Conservation (phyloP, 2,329 filamentous ascomycete genomes). For the Stagonosporopsis vannaccii region DNA sequence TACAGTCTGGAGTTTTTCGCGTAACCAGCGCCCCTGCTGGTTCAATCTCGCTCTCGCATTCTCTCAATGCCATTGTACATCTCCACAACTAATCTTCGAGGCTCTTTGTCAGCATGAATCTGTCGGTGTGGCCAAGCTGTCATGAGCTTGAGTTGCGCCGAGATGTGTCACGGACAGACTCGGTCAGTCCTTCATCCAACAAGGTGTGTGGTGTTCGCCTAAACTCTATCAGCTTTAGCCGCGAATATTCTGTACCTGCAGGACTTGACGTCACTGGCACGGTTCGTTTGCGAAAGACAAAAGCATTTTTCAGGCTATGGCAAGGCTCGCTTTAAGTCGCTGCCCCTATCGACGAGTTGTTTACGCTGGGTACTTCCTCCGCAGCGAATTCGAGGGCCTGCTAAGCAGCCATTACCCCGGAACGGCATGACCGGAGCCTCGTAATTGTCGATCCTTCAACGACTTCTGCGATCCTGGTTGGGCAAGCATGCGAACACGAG, state of each 20-base stretch:
- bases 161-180: background rate
- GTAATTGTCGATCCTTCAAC: slow-evolving; percentile 9
- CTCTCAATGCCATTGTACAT: background rate
- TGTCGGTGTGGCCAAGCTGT: background rate
- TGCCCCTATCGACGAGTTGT: background rate
- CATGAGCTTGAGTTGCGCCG: background rate
- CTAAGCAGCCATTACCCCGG: slow-evolving; percentile 5
- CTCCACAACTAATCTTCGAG: background rate
- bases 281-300: background rate
- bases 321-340: background rate
- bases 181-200: background rate
- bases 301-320: background rate
- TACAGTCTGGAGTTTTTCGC: no score
- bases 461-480: slow-evolving; percentile 1
- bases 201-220: background rate
- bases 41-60: background rate
- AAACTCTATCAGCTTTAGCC: background rate
- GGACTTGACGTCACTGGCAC: background rate
- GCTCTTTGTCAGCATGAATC: background rate
- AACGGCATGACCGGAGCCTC: slow-evolving; percentile 1
- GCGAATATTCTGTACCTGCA: background rate
- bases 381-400: background rate
- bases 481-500: slow-evolving; percentile 5
- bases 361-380: slow-evolving; percentile 3
- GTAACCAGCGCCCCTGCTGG: no score